A percentile compares a stretch with the other conserved stretches of the same genome.
phyloP scores from a whole-genome alignment of 2,329 filamentous ascomycete species.

The Beauveria bassiana region DNA sequence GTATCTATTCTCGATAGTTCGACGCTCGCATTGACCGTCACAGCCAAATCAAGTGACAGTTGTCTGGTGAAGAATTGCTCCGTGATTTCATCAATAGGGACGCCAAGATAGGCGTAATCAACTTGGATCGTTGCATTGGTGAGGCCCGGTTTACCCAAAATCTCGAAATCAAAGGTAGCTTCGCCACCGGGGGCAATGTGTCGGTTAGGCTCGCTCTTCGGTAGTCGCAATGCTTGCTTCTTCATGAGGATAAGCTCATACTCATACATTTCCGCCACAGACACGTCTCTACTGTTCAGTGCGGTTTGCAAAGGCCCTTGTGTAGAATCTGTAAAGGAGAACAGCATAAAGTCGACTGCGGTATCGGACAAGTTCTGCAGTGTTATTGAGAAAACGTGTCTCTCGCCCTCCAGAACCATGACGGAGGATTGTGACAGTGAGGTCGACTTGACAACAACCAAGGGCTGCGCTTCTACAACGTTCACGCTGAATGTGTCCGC shows the following conservation, averaged over 20 bases:
- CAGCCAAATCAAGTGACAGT: slow-evolving; percentile 68
- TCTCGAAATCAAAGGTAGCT: slow-evolving; percentile 71
- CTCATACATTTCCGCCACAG: slow-evolving; percentile 75
- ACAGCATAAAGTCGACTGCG: slow-evolving; percentile 73
- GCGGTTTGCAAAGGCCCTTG: slow-evolving; percentile 69
- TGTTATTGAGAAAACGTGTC: slow-evolving; percentile 67
- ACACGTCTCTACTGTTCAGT: slow-evolving; percentile 67
- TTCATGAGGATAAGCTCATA: slow-evolving; percentile 72
- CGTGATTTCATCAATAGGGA: slow-evolving; percentile 56
- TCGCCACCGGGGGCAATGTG: slow-evolving; percentile 61
- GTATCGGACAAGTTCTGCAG: slow-evolving; percentile 72
- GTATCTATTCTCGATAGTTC: slow-evolving; percentile 76
- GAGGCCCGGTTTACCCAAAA: slow-evolving; percentile 78
- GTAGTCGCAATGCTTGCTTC: slow-evolving; percentile 59
- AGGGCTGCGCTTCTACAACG: slow-evolving; percentile 73
- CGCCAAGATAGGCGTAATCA: slow-evolving; percentile 77
- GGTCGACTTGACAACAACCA: slow-evolving; percentile 66
- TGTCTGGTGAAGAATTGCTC: slow-evolving; percentile 79
- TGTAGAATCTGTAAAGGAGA: slow-evolving; percentile 86
- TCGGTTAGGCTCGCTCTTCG: slow-evolving; percentile 41
- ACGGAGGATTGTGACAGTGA: slow-evolving; percentile 76
- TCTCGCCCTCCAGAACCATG: slow-evolving; percentile 91
- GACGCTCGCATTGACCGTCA: slow-evolving; percentile 88
- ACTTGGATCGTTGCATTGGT: slow-evolving; percentile 74
- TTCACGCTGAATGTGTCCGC: slow-evolving; percentile 53